A percentile compares a stretch with the other conserved stretches of the same genome.
phyloP scores from a whole-genome alignment of 495 filamentous ascomycete genomes.

The Neurospora sp. region DNA sequence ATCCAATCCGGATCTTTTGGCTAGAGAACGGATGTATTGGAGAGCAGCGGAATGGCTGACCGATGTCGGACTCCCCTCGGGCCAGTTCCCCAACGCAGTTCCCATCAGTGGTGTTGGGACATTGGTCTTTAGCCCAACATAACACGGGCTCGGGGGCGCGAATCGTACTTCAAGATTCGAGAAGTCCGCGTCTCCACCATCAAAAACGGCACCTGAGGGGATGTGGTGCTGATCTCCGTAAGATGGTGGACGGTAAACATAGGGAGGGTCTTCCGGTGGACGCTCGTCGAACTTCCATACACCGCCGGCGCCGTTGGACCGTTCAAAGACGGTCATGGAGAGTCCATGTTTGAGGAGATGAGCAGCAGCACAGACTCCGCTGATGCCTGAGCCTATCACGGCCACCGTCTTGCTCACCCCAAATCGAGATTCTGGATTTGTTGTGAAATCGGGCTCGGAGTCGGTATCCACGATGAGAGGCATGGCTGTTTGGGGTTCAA shows the following conservation, averaged over 20 bases:
- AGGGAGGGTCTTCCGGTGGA: conserved; percentile 44
- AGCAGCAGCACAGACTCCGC: conserved; percentile 52
- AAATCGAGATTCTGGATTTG: conserved; percentile 1
- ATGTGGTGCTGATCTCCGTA: conserved; percentile 15
- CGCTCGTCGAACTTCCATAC: conserved; percentile 59
- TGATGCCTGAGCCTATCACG: conserved; percentile 62
- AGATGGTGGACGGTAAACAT: conserved; percentile 41
- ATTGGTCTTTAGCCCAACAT: conserved; percentile 55
- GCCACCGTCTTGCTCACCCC: conserved; percentile 33
- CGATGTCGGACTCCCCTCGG: conserved; percentile 44
- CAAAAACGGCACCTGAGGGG: not conserved
- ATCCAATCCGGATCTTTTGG: conserved; percentile 38
- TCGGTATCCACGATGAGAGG: not conserved
- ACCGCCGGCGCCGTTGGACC: conserved; percentile 47
- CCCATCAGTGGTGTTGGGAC: conserved; percentile 51
- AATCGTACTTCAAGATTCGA: conserved; percentile 12
- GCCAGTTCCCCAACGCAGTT: conserved; percentile 50
- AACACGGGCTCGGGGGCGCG: conserved; percentile 36
- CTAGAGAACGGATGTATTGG: conserved; percentile 50
- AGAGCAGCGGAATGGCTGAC: conserved; percentile 46
- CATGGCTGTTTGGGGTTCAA: not conserved
- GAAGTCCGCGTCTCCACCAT: not conserved
- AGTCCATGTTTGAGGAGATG: conserved; percentile 50
- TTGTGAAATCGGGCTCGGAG: not conserved
- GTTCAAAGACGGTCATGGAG: conserved; percentile 56